Evolutionary conservation across 345 rosid species (phyloP), one percentile per base, ranked within the genome.

Genomic region (Turritis glabra): DNA sequence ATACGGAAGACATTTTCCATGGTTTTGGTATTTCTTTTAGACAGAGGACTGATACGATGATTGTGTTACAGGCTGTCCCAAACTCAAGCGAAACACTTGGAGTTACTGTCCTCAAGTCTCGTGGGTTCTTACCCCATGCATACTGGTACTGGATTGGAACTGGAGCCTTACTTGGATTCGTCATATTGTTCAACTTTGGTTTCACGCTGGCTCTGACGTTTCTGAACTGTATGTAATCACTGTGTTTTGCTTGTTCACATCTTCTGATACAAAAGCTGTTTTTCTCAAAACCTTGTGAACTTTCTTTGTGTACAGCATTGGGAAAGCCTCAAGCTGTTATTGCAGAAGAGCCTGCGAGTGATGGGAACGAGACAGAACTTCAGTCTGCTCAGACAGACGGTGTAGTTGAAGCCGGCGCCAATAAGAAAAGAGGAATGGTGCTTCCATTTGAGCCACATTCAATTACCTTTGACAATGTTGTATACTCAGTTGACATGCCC

Each of bases 81-180:
- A 72, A 81, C 61, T 85, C 91, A 27, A 83, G 80, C 5, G 89
- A 88, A 48, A 61, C 98, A 66, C 65, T 94, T 71, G 98, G 98
- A 67, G 89, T 88, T 65, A 7, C 13, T 35, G 40, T 90, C 79
- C 55, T 94, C 77, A 87, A 84, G 80, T 78, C 89, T 37, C 89
- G 93, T 0, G 96, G 92, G 22, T 46, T 91, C 69, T 87, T 88
- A 67, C 78, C 93, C 2, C 82, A 87, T 57, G 88, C 97, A 52
- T 75, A 66, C 69, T 91, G 97, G 95, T 94, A 91, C 73, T 94
- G 96, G 97, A 84, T 91, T 19, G 97, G 91, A 65, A 77, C 83
- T 17, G 95, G 87, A 38, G 95, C 91, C 67, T 61, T 75, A 69
- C 80, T 89, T 19, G 97, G 92, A 73, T 87, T 74, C 59, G 60